These are phyloP conservation scores for Dittrichia graveolens DNA, from an alignment of 129 eudicot species.

Conservation along the genomic window DNA sequence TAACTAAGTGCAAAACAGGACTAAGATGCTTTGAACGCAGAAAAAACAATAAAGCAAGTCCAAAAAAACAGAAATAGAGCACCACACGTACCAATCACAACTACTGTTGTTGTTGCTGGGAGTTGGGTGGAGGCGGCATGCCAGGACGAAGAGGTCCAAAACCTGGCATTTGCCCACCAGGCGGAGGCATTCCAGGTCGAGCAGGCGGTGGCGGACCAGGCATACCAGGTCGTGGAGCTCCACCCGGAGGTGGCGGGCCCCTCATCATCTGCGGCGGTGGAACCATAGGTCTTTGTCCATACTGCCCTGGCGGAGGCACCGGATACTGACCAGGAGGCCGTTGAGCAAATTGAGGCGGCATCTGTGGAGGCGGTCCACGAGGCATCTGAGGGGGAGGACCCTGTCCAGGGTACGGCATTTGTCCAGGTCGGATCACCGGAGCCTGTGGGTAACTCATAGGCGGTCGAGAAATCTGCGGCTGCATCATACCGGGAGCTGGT, in stretches of 20 bases:
- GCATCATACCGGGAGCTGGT: slow-evolving; percentile 97
- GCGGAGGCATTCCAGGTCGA: slow-evolving; percentile 80
- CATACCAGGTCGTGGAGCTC: slow-evolving; percentile 40
- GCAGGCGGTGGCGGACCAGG: slow-evolving; percentile 54
- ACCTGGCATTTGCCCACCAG: slow-evolving; percentile 51
- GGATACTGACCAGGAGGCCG: slow-evolving; percentile 55
- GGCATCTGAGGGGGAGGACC: slow-evolving; percentile 58
- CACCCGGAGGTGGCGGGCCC: slow-evolving; percentile 77
- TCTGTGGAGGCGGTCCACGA: slow-evolving; percentile 62
- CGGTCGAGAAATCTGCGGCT: slow-evolving; percentile 82
- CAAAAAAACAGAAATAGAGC: background rate
- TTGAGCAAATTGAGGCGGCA: slow-evolving; percentile 63
- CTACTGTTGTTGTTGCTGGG: slow-evolving; percentile 63
- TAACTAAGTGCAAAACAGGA: background rate
- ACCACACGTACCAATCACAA: slow-evolving; percentile 32
- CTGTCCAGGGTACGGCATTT: slow-evolving; percentile 49
- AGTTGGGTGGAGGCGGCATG: slow-evolving; percentile 72
- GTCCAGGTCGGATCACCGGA: slow-evolving; percentile 65
- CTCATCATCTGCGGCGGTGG: slow-evolving; percentile 74
- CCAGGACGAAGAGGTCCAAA: slow-evolving; percentile 84
- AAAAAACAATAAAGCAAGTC: background rate
- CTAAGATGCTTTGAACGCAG: no score
- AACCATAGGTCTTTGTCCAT: slow-evolving; percentile 70
- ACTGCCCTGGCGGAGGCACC: slow-evolving; percentile 64
- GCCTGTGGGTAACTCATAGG: slow-evolving; percentile 63